Conservation (phyloP, 108 stramenopile genomes). For the Epithemia pelagica region DNA sequence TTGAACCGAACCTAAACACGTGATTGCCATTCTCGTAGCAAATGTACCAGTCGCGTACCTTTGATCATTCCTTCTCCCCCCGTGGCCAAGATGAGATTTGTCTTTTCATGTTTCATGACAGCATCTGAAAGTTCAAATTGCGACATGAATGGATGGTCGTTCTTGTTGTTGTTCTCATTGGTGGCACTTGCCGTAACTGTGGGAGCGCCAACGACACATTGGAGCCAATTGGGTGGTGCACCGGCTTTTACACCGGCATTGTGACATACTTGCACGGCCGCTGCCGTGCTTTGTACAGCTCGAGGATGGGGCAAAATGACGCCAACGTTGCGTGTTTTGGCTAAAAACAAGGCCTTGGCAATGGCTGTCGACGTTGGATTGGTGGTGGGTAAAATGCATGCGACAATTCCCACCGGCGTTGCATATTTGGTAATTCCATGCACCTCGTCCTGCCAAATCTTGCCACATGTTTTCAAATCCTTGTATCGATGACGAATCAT, state of each 20-base stretch:
- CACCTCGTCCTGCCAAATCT: slow-evolving; percentile 20
- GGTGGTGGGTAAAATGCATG: slow-evolving; percentile 22
- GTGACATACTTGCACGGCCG: no score
- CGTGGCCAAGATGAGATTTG: slow-evolving; percentile 21
- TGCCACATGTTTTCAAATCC: slow-evolving; percentile 31
- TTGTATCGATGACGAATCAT: no score
- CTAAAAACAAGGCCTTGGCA: no score
- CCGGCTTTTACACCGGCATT: no score
- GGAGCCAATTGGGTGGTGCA: no score
- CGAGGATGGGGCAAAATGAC: slow-evolving; percentile 32
- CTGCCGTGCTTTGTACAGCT: slow-evolving; percentile 15
- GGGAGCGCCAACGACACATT: slow-evolving; percentile 8
- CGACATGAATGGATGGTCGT: slow-evolving; percentile 12
- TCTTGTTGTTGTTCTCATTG: slow-evolving; percentile 1
- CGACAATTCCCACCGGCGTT: no score
- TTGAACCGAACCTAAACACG: no score
- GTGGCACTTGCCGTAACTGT: no score
- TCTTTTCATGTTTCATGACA: slow-evolving; percentile 18
- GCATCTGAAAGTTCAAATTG: slow-evolving; percentile 17
- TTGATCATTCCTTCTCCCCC: slow-evolving; percentile 31
- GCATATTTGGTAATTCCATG: slow-evolving; percentile 20
- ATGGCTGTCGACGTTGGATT: slow-evolving; percentile 36
- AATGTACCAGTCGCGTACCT: no score
- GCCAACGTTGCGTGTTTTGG: no score
- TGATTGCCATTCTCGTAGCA: no score